Conservation (phyloP, 306 rosid species). For the Cucumis hystrix region DNA sequence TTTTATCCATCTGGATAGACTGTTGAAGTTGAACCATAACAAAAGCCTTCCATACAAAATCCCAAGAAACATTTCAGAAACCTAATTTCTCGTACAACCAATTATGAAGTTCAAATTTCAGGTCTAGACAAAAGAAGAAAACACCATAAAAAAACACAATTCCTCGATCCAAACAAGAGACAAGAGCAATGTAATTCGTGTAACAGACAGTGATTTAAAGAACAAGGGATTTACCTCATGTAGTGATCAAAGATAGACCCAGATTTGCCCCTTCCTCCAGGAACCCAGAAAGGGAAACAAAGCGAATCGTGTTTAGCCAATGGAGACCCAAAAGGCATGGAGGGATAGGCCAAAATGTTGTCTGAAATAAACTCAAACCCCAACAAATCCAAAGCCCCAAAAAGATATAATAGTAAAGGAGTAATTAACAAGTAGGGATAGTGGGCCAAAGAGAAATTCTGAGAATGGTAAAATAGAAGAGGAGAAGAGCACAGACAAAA, state of each 20-base stretch:
- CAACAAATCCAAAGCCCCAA: conserved; percentile 43
- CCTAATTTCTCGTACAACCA: conserved; percentile 17
- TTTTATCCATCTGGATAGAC: neutral
- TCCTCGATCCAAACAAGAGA: conserved; percentile 33
- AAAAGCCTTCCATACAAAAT: neutral
- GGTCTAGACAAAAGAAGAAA: conserved; percentile 9
- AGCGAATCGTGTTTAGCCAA: conserved; percentile 26
- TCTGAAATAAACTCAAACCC: conserved; percentile 37
- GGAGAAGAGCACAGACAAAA: conserved; percentile 15
- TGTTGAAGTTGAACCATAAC: neutral
- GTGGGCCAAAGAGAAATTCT: conserved; percentile 22
- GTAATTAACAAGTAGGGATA: conserved; percentile 39
- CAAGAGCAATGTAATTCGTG: conserved; percentile 3
- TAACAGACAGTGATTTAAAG: conserved; percentile 16
- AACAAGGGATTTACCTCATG: conserved; percentile 55
- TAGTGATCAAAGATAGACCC: conserved; percentile 34
- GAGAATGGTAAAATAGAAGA: conserved; percentile 12
- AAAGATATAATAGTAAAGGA: conserved; percentile 25
- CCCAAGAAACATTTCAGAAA: neutral
- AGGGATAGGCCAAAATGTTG: conserved; percentile 18
- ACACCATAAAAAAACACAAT: conserved; percentile 33
- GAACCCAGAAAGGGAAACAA: conserved; percentile 39
- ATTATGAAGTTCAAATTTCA: conserved; percentile 15
- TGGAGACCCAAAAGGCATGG: conserved; percentile 42
- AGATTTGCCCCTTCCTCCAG: conserved; percentile 41